Evolutionary conservation across 106 monocot species (phyloP).

Genomic region (Dendrobium nobile): DNA sequence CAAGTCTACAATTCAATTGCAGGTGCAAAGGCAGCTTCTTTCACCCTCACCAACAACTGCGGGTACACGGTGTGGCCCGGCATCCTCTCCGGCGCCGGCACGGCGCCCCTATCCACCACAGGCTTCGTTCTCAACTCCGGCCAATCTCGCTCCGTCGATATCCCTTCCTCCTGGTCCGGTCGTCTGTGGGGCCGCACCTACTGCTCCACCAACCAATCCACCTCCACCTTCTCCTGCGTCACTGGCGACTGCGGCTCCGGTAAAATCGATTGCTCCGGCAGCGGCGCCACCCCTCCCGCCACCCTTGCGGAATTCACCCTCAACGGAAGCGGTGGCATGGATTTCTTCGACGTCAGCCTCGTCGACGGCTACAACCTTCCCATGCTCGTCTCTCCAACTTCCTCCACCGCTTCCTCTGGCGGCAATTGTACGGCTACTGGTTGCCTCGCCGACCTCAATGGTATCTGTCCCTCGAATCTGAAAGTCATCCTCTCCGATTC

Average conservation of each 20-base stretch:
- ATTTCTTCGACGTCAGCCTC: constrained; percentile 77
- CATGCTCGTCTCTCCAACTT: constrained; percentile 39
- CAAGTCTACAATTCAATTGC: background rate
- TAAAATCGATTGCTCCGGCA: constrained; percentile 42
- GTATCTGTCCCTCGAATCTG: constrained; percentile 65
- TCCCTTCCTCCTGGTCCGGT: constrained; percentile 66
- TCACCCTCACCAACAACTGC: constrained; percentile 80
- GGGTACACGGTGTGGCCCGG: constrained; percentile 84
- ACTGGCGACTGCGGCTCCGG: constrained; percentile 74
- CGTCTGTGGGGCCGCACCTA: constrained; percentile 69
- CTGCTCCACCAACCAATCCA: constrained; percentile 39
- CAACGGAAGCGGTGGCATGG: constrained; percentile 44
- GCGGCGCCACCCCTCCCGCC: constrained; percentile 58
- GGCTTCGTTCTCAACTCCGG: constrained; percentile 40
- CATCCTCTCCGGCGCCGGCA: constrained; percentile 57
- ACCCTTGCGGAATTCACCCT: constrained; percentile 79
- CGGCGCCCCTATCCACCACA: constrained; percentile 28
- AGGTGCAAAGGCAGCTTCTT: constrained; percentile 34
- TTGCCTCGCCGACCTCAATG: constrained; percentile 62
- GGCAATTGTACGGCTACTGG: constrained; percentile 54
- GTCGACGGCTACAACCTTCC: constrained; percentile 73
- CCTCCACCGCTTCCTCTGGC: constrained; percentile 8
- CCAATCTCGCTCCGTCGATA: constrained; percentile 27
- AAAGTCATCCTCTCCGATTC: constrained; percentile 21
- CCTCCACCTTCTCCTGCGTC: constrained; percentile 40